Conservation (phyloP, 1,284 basidiomycete species). For the Exobasidium rhododendri region DNA sequence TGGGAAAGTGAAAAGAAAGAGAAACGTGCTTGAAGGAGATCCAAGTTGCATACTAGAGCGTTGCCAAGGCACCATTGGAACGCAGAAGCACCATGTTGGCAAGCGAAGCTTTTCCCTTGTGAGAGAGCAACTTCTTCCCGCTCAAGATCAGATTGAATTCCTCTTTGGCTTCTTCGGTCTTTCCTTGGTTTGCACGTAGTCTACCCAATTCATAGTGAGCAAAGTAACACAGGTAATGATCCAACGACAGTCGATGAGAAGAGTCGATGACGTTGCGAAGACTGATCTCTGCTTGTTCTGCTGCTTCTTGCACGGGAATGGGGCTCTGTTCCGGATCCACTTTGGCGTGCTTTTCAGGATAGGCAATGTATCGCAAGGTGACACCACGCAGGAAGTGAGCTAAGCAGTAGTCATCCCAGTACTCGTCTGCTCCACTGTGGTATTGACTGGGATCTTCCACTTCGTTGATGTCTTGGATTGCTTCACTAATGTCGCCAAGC, state of each 20-base stretch:
- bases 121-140: conserved; percentile 41
- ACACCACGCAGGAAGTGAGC: conserved; percentile 52
- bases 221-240: conserved; percentile 54
- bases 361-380: conserved; percentile 49
- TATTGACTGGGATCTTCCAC: conserved; percentile 30
- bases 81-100: too few species aligned
- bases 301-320: conserved; percentile 41
- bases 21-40: too few species aligned
- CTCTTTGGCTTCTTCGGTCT: conserved; percentile 32
- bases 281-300: conserved; percentile 39
- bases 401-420: conserved; percentile 49
- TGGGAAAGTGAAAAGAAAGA: too few species aligned
- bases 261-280: conserved; percentile 42
- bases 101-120: conserved; percentile 52
- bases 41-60: too few species aligned
- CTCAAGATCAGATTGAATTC: conserved; percentile 43
- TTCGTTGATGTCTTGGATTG: conserved; percentile 33
- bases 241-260: conserved; percentile 33
- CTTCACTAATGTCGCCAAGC: conserved; percentile 38
- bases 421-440: conserved; percentile 28
- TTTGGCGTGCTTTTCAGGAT: conserved; percentile 47
- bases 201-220: conserved; percentile 52
- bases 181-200: conserved; percentile 32
- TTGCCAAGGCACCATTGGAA: too few species aligned
- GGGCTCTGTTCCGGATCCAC: conserved; percentile 28